Conservation (phyloP, 2,329 filamentous ascomycete species). For the Zymoseptoria crescenta region DNA sequence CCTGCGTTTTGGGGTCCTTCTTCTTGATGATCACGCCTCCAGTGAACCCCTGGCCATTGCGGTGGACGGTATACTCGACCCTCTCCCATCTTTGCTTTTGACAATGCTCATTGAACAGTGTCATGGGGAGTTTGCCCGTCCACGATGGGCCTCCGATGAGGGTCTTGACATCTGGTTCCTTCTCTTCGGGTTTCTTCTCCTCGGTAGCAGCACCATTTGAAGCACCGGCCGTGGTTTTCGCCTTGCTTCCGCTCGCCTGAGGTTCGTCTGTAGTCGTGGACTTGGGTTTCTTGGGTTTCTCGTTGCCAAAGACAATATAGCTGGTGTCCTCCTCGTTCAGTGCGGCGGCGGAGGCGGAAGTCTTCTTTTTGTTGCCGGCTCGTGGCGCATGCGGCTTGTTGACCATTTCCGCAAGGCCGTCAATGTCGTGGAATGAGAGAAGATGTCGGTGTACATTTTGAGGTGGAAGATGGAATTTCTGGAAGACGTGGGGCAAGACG, state of each 20-base stretch:
- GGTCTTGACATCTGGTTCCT: constrained; percentile 58
- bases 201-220: constrained; percentile 5
- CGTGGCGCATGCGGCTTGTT: constrained; percentile 44
- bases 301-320: constrained; percentile 43
- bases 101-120: constrained; percentile 86
- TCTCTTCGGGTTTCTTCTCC: constrained; percentile 29
- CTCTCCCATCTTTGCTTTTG: constrained; percentile 94
- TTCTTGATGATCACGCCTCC: constrained; percentile 71
- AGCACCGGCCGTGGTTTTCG: constrained; percentile 19
- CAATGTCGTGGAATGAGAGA: background rate
- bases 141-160: constrained; percentile 91
- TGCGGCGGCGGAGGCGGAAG: constrained; percentile 24
- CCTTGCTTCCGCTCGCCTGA: constrained; percentile 19
- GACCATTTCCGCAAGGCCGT: constrained; percentile 31
- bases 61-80: constrained; percentile 73
- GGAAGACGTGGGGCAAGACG: background rate
- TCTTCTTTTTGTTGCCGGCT: constrained; percentile 34
- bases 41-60: constrained; percentile 37
- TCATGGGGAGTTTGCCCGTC: constrained; percentile 95
- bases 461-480: background rate
- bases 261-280: constrained; percentile 18
- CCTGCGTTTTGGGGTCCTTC: constrained; percentile 72
- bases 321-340: constrained; percentile 41
- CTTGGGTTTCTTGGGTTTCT: constrained; percentile 37
- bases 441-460: background rate